Evolutionary conservation across 208 protist genomes (phyloP).

Genomic region (Trypanosoma platydactyli): DNA sequence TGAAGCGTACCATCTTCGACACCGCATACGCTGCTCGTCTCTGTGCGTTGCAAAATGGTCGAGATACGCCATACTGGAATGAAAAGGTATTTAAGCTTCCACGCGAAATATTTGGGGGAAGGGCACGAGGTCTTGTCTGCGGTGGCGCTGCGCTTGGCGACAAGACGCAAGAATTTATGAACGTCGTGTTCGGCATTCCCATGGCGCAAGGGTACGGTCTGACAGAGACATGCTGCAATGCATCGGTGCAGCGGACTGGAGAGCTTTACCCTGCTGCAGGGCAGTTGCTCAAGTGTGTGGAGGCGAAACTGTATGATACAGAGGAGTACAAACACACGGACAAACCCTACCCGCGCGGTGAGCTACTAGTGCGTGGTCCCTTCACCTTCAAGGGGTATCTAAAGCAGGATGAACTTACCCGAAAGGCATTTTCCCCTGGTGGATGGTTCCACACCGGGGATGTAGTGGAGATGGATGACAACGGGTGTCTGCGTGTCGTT

Average conservation of each 20-base stretch:
- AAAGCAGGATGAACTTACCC: constrained; percentile 70
- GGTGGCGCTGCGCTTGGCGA: no score
- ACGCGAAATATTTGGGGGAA: constrained; percentile 67
- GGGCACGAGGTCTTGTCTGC: constrained; percentile 51
- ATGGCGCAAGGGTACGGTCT: constrained; percentile 61
- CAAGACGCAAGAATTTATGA: no score
- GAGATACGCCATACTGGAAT: constrained; percentile 79
- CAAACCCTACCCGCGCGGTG: constrained; percentile 51
- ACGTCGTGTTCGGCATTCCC: no score
- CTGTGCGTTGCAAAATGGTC: constrained; percentile 51
- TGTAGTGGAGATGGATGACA: constrained; percentile 31
- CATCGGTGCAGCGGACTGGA: constrained; percentile 28
- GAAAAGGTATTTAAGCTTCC: constrained; percentile 73
- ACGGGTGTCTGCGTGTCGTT: constrained; percentile 45
- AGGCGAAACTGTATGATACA: constrained; percentile 75
- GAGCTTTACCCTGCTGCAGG: constrained; percentile 31
- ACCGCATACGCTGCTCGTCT: constrained; percentile 49
- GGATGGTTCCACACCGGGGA: constrained; percentile 74
- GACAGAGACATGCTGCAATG: constrained; percentile 53
- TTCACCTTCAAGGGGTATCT: constrained; percentile 83
- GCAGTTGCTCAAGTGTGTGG: constrained; percentile 24
- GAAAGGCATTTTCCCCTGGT: constrained; percentile 52
- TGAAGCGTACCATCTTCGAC: constrained; percentile 63
- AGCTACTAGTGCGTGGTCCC: constrained; percentile 76
- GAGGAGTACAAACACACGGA: constrained; percentile 58